Percentiles rank a stretch among this genome's conserved stretches.
phyloP scores from a whole-genome alignment of 169 alveolate genomes.

The Neospora caninum region DNA sequence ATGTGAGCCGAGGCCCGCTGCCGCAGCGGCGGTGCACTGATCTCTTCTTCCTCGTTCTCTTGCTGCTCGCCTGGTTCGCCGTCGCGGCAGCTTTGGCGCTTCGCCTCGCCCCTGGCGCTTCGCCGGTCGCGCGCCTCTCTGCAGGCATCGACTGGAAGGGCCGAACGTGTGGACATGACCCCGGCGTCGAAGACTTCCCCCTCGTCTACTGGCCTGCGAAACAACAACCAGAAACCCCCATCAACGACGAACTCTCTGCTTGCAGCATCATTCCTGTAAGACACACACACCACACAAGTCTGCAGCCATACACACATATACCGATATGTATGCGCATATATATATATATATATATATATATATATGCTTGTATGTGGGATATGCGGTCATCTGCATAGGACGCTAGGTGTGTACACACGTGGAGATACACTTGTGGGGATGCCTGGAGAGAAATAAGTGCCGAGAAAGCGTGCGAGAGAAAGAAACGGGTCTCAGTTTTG shows the following conservation, averaged over 20 bases:
- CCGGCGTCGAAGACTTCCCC: constrained; percentile 32
- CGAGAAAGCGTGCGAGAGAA: too few relatives aligned
- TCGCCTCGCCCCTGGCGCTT: background rate
- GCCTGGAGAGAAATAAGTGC: too few relatives aligned
- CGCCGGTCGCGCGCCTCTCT: constrained; percentile 25
- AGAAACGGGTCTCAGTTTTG: too few relatives aligned
- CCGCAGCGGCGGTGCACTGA: constrained; percentile 20
- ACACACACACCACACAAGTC: background rate
- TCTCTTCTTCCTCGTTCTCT: background rate
- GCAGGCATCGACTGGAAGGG: constrained; percentile 52
- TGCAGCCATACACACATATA: background rate
- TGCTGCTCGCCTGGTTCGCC: background rate
- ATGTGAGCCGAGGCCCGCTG: constrained; percentile 45
- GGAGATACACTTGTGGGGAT: too few relatives aligned
- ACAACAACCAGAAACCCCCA: background rate
- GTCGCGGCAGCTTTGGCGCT: background rate
- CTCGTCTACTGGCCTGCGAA: constrained; percentile 60
- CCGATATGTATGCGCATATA: background rate
- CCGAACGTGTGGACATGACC: constrained; percentile 47
- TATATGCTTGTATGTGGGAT: background rate
- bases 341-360: too few relatives aligned
- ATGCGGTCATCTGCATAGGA: background rate
- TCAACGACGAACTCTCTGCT: background rate
- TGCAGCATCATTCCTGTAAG: constrained; percentile 43
- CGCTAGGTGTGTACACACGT: too few relatives aligned